phyloP scores from a whole-genome alignment of 2,329 filamentous ascomycete species.

The Aspergillus alliaceus region DNA sequence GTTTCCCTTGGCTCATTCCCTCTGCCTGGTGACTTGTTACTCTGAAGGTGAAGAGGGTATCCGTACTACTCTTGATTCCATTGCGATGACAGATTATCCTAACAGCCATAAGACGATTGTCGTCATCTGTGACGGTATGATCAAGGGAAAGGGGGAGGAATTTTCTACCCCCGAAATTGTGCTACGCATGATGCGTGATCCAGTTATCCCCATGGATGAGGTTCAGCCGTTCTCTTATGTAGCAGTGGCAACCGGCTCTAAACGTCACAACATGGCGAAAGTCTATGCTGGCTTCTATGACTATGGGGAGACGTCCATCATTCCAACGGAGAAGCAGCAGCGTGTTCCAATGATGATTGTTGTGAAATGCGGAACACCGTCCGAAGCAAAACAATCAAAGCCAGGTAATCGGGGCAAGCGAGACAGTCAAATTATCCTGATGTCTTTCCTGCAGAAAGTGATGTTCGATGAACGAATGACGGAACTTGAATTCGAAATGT shows the following conservation, averaged over 20 bases:
- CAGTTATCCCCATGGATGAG: conserved; percentile 74
- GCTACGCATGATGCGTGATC: conserved; percentile 92
- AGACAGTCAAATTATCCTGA: conserved; percentile 97
- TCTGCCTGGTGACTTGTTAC: conserved; percentile 94
- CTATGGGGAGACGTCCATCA: conserved; percentile 77
- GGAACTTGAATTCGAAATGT: conserved; percentile 98
- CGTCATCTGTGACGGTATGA: conserved; percentile 94
- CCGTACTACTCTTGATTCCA: conserved; percentile 89
- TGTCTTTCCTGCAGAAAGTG: conserved; percentile 99
- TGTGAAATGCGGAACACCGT: conserved; percentile 92
- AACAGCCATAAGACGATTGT: conserved; percentile 98
- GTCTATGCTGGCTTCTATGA: conserved; percentile 98
- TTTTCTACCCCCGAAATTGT: conserved; percentile 87
- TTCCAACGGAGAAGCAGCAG: conserved; percentile 86
- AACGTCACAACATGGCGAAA: conserved; percentile 99
- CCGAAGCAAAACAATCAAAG: conserved; percentile 77
- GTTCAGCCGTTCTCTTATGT: conserved; percentile 94
- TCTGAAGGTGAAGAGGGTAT: conserved; percentile 93
- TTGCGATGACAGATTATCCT: conserved; percentile 96
- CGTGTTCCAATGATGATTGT: conserved; percentile 96
- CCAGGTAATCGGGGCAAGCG: conserved; percentile 97
- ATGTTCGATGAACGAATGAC: conserved; percentile 99
- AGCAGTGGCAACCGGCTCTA: conserved; percentile 90
- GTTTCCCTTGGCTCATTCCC: conserved; percentile 87
- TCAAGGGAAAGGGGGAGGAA: conserved; percentile 90